Percentiles rank a stretch among this genome's conserved stretches.
Conservation (phyloP, 768 basidiomycete species). For the Collybia nuda region DNA sequence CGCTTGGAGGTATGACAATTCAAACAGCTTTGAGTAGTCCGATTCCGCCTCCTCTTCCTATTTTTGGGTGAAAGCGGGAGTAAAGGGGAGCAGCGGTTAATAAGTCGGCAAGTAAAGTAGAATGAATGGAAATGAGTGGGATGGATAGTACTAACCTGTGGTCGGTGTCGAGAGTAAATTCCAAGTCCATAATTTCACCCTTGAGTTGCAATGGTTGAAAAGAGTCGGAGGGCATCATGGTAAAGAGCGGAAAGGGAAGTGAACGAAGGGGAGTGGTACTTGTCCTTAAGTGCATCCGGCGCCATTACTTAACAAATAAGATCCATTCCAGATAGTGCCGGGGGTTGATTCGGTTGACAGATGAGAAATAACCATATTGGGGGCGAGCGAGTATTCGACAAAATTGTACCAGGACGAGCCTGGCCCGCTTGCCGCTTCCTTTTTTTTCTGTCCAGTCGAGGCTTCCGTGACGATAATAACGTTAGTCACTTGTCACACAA, state of each 20-base stretch:
- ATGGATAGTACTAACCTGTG: slow-evolving; percentile 46
- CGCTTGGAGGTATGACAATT: slow-evolving; percentile 95
- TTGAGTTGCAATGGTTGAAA: slow-evolving; percentile 66
- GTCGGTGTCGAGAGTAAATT: slow-evolving; percentile 70
- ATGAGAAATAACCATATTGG: slow-evolving; percentile 36
- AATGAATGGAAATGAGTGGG: slow-evolving; percentile 10
- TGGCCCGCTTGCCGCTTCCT: slow-evolving; percentile 16
- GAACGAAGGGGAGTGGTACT: slow-evolving; percentile 44
- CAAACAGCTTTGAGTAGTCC: slow-evolving; percentile 86
- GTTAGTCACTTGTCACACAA: slow-evolving; percentile 22
- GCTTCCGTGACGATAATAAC: slow-evolving; percentile 28
- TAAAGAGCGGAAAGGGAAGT: slow-evolving; percentile 47
- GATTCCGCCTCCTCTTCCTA: slow-evolving; percentile 85
- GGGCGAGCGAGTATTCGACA: slow-evolving; percentile 18
- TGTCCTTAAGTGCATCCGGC: slow-evolving; percentile 56
- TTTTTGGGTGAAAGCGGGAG: slow-evolving; percentile 45
- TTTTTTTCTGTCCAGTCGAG: slow-evolving; percentile 16
- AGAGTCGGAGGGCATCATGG: slow-evolving; percentile 56
- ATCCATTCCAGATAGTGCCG: slow-evolving; percentile 48
- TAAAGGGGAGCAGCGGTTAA: slow-evolving; percentile 47
- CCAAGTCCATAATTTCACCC: slow-evolving; percentile 77
- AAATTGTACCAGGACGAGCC: slow-evolving; percentile 16
- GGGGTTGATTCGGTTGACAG: slow-evolving; percentile 23
- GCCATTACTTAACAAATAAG: slow-evolving; percentile 59
- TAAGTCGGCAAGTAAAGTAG: slow-evolving; percentile 45